Percentiles rank a stretch among this genome's conserved stretches.
Conservation (phyloP, 345 rosid species). For the Brassica cretica region DNA sequence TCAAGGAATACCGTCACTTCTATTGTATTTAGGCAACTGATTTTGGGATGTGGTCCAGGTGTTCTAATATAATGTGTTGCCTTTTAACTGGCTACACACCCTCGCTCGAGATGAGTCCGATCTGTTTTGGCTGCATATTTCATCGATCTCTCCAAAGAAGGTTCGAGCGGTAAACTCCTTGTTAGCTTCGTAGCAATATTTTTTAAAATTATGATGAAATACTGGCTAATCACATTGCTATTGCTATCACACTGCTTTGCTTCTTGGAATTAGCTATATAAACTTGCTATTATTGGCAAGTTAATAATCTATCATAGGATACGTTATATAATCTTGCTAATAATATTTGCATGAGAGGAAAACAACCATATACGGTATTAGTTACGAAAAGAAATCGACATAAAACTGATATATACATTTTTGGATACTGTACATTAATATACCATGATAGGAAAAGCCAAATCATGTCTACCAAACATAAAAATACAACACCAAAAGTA, state of each 20-base stretch:
- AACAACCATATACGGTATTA: constrained; percentile 2
- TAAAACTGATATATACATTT: background rate
- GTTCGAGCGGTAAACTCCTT: background rate
- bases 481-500: constrained; percentile 10
- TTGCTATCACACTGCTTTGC: background rate
- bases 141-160: background rate
- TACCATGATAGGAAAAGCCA: constrained; percentile 26
- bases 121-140: background rate
- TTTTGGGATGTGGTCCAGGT: background rate
- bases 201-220: no score
- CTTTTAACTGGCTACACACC: background rate
- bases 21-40: background rate
- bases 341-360: background rate
- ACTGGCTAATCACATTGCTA: no score
- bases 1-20: background rate
- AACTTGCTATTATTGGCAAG: constrained; percentile 25
- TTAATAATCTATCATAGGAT: background rate
- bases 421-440: background rate
- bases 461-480: constrained; percentile 32
- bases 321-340: background rate
- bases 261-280: background rate
- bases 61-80: background rate
- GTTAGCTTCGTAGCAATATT: no score
- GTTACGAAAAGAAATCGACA: background rate
- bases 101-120: background rate